phyloP scores from a whole-genome alignment of 2,329 filamentous ascomycete genomes.

The Chrysosporium queenslandicum region DNA sequence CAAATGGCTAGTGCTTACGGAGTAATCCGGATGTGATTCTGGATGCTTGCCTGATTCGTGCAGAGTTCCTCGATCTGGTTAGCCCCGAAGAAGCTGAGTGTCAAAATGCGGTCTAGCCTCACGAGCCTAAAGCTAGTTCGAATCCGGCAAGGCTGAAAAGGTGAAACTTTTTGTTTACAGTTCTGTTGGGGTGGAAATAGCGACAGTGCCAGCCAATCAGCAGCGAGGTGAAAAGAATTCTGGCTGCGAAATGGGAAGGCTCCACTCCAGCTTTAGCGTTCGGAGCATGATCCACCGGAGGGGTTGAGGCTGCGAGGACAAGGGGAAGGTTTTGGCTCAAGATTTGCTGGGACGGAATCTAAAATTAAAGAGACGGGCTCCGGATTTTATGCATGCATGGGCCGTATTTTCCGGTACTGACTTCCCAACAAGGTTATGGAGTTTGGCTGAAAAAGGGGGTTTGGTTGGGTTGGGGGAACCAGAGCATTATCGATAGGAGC shows the following conservation, averaged over 20 bases:
- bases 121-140: neutral
- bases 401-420: neutral
- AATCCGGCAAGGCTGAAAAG: neutral
- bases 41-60: too few species aligned
- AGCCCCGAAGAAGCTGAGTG: too few species aligned
- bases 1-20: too few species aligned
- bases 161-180: neutral
- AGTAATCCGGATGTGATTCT: too few species aligned
- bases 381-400: neutral
- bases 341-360: conserved; percentile 2
- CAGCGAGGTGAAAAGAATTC: neutral
- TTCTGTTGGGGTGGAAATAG: conserved; percentile 4
- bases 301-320: too few species aligned
- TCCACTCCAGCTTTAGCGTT: neutral
- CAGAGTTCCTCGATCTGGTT: too few species aligned
- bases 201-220: neutral
- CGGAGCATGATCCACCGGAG: neutral
- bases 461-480: neutral
- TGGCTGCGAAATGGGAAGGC: too few species aligned
- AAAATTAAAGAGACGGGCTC: neutral
- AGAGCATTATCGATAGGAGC: neutral
- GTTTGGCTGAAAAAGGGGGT: neutral
- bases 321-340: too few species aligned
- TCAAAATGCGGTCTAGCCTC: neutral
- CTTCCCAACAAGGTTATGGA: neutral